Evolutionary conservation across 495 filamentous ascomycete species (phyloP).

Genomic region (Halenospora varia): DNA sequence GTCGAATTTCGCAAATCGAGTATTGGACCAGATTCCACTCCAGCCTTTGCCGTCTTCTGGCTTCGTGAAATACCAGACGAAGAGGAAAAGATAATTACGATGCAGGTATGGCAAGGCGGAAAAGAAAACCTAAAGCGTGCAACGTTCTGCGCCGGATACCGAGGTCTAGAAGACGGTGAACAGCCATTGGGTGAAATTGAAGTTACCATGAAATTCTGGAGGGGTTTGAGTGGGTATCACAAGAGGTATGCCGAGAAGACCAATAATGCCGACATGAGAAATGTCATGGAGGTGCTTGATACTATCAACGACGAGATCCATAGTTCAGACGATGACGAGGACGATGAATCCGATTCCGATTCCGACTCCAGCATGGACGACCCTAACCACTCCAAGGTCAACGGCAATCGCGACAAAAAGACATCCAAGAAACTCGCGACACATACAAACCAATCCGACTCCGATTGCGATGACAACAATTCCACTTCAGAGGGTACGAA

Average conservation of each 20-base stretch:
- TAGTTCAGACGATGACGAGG: slow-evolving; percentile 30
- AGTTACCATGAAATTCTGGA: slow-evolving; percentile 50
- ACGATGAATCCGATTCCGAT: slow-evolving; percentile 25
- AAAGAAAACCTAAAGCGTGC: slow-evolving; percentile 42
- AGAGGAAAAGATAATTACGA: slow-evolving; percentile 45
- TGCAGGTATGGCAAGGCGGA: slow-evolving; percentile 54
- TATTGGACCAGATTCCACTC: slow-evolving; percentile 46
- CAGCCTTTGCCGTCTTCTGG: slow-evolving; percentile 63
- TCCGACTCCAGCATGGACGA: slow-evolving; percentile 23
- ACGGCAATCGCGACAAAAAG: background rate
- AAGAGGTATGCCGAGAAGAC: slow-evolving; percentile 40
- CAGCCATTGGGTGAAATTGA: slow-evolving; percentile 52
- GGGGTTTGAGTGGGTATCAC: slow-evolving; percentile 55
- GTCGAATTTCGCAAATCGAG: slow-evolving; percentile 54
- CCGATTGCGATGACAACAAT: slow-evolving; percentile 15
- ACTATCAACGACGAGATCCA: slow-evolving; percentile 52
- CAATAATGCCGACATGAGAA: slow-evolving; percentile 44
- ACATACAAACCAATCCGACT: slow-evolving; percentile 33
- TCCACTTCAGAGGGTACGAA: too few relatives aligned
- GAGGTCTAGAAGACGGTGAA: slow-evolving; percentile 37
- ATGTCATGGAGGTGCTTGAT: slow-evolving; percentile 61
- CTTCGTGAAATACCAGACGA: slow-evolving; percentile 62
- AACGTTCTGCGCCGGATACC: slow-evolving; percentile 30
- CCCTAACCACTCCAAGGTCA: slow-evolving; percentile 11
- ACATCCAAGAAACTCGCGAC: slow-evolving; percentile 28